Base-by-base conservation (phyloP, 2,329 filamentous ascomycete species). In the Pyrenophora seminiperda region DNA sequence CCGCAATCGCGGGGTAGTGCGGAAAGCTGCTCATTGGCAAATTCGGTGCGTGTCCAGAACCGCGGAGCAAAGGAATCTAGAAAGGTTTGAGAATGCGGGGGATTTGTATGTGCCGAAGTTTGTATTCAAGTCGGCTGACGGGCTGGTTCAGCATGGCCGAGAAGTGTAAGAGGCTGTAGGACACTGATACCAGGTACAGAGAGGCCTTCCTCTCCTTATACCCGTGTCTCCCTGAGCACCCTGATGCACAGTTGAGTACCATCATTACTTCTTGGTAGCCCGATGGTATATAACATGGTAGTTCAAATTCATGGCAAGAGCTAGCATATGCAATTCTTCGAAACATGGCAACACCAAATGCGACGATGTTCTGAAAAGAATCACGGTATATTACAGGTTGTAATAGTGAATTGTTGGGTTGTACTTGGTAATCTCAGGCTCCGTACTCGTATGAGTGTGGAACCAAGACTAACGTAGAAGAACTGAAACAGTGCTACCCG, bases 1-100 rank as follows among this genome's bases (percentile, higher is more conserved):
- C 52, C 53, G 52, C 49, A 58, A 44, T 60, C 47, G 58, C 60
- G 62, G 58, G 58, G 56, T 58, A 52, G 49, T 31, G 36, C 39
- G 44, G 34, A 34, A 27, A 24, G 32, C 33, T 17, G 31, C 30
- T 36, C 22, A 19, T 34, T 15, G 29, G 20, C 30, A n/a, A 41
- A 7, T 17, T 41, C 31, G 22, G 36, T 24, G 18, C 37, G 22
- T 15, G 19, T 39, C 20, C 17, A 27, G 47, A 18, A 43, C 37
- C 41, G 39, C 48, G 48, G 48, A 47, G 43, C 32, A 51, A 47
- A 27, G 32, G 43, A 34, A 14, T 24, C 11, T 32, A 17, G 14
- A 41, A 7, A 17, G 10, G 9, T 33, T 5, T 10, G 7, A 22
- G n/a, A 13, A 10, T n/a, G 6, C 11, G 24, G 33, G 33, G 17